Percentiles rank a stretch among this genome's conserved stretches.
These are phyloP conservation scores for Ormosia emarginata DNA, from an alignment of 306 rosid genomes.

Conservation along the genomic window DNA sequence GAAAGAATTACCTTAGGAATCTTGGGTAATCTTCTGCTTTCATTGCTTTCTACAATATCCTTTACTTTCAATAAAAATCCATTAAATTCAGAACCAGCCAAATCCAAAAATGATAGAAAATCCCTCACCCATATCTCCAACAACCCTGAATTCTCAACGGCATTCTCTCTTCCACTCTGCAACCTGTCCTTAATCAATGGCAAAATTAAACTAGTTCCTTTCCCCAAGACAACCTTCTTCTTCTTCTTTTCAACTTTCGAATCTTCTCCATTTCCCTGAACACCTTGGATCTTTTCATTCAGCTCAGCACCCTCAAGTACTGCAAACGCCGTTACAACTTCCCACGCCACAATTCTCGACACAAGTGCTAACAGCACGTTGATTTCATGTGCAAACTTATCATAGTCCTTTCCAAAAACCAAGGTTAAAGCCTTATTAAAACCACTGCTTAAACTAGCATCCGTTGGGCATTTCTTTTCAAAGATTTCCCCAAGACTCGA, in stretches of 20 bases:
- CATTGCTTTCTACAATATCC: conserved; percentile 86
- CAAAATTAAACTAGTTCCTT: conserved; percentile 63
- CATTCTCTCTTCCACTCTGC: conserved; percentile 29
- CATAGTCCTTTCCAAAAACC: conserved; percentile 41
- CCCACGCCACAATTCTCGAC: conserved; percentile 80
- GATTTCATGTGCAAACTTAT: conserved; percentile 51
- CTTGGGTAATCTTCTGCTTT: conserved; percentile 91
- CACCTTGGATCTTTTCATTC: conserved; percentile 39
- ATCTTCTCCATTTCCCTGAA: conserved; percentile 39
- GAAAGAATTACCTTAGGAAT: conserved; percentile 76
- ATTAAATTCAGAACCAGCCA: conserved; percentile 47
- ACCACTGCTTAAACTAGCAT: conserved; percentile 39
- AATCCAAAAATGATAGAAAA: conserved; percentile 57
- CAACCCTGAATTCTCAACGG: conserved; percentile 30
- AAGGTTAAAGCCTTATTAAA: conserved; percentile 40
- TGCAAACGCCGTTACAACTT: conserved; percentile 44
- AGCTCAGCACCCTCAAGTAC: conserved; percentile 56
- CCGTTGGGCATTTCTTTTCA: conserved; percentile 45
- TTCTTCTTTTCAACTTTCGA: conserved; percentile 60
- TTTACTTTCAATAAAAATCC: conserved; percentile 57
- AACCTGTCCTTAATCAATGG: conserved; percentile 70
- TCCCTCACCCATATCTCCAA: conserved; percentile 50
- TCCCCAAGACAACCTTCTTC: conserved; percentile 76
- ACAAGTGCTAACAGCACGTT: conserved; percentile 48
- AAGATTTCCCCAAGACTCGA: conserved; percentile 41